These are phyloP conservation scores for Auricularia cornea DNA, from an alignment of 768 basidiomycete species.

Conservation along the genomic window DNA sequence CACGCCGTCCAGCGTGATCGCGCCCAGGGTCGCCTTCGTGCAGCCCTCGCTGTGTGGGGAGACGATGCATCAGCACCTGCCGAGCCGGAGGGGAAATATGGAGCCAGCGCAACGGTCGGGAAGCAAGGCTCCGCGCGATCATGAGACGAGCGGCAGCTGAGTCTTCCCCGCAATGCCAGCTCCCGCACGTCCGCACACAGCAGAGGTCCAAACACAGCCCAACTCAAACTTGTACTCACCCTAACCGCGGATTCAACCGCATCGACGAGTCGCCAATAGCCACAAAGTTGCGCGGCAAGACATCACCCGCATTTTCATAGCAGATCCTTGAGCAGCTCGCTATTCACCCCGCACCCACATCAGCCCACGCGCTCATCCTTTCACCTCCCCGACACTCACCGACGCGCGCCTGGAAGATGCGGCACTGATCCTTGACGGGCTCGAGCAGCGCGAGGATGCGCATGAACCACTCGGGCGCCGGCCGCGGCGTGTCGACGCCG, in stretches of 20 bases:
- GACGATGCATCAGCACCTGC: background rate
- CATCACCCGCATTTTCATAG: conserved; percentile 18
- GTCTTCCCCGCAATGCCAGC: too few species aligned
- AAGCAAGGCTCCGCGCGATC: background rate
- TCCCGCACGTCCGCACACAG: too few species aligned
- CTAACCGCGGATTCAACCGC: conserved; percentile 18
- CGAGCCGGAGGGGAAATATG: background rate
- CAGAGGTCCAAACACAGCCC: too few species aligned
- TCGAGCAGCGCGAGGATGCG: conserved; percentile 21
- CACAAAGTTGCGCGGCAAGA: conserved; percentile 26
- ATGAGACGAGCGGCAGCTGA: too few species aligned
- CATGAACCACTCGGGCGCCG: conserved; percentile 20
- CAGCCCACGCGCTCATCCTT: too few species aligned
- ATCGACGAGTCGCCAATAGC: conserved; percentile 30
- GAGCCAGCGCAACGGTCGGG: background rate
- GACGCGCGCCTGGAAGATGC: background rate
- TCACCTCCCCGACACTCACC: too few species aligned
- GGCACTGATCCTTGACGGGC: conserved; percentile 14
- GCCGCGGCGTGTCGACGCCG: background rate
- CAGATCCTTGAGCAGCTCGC: conserved; percentile 17
- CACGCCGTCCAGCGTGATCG: conserved; percentile 13
- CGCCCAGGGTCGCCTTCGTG: conserved; percentile 16
- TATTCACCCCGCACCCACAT: conserved; percentile 2
- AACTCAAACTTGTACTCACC: conserved; percentile 1
- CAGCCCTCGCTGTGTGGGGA: conserved; percentile 15